Evolutionary conservation across 768 basidiomycete genomes (phyloP).

Genomic region (Lactifluus piperatus): DNA sequence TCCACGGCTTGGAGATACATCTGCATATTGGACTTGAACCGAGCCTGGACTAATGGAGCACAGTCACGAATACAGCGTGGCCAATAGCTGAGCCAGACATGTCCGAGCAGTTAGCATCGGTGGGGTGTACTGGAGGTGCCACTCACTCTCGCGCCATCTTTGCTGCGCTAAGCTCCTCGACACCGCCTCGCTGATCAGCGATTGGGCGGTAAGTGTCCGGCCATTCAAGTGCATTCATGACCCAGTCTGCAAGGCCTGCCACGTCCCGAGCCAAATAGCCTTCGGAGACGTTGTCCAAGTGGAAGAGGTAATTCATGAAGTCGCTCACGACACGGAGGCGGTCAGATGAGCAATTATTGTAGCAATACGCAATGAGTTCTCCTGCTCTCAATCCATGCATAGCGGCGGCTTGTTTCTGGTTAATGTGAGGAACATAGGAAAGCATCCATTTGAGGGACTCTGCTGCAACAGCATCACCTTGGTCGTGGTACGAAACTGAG

Average conservation of each 20-base stretch:
- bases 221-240: conserved; percentile 64
- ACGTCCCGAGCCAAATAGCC: conserved; percentile 64
- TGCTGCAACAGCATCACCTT: conserved; percentile 49
- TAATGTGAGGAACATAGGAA: conserved; percentile 52
- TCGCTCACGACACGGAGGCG: conserved; percentile 68
- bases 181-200: conserved; percentile 1
- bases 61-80: conserved; percentile 53
- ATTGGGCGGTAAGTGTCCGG: conserved; percentile 39
- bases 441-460: conserved; percentile 62
- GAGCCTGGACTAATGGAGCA: conserved; percentile 55
- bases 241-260: conserved; percentile 46
- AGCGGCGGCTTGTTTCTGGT: conserved; percentile 42
- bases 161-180: conserved; percentile 42
- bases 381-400: conserved; percentile 69
- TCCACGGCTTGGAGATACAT: conserved; percentile 75
- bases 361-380: conserved; percentile 60
- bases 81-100: conserved; percentile 46
- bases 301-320: conserved; percentile 71
- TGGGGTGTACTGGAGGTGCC: background rate
- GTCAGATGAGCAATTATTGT: conserved; percentile 44
- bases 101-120: conserved; percentile 5
- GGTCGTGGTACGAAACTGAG: conserved; percentile 43
- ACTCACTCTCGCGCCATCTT: conserved; percentile 69
- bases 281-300: conserved; percentile 72
- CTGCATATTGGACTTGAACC: conserved; percentile 72